These are phyloP conservation scores for Trichoderma erinaceum DNA, from an alignment of 495 filamentous ascomycete genomes.

Conservation along the genomic window DNA sequence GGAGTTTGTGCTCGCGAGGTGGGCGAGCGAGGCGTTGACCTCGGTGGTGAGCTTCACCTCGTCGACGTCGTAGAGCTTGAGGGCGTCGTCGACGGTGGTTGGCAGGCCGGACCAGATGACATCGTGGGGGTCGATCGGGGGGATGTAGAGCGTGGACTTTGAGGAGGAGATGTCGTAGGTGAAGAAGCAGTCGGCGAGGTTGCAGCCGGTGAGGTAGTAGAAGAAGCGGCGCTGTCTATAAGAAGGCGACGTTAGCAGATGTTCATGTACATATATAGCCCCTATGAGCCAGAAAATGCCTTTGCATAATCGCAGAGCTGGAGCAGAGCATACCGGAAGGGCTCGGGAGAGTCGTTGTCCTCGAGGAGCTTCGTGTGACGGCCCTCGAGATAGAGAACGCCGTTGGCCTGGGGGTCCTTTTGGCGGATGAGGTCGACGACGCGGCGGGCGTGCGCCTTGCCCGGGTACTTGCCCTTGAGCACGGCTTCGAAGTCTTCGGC, in stretches of 20 bases:
- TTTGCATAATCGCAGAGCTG: background rate
- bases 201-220: constrained; percentile 89
- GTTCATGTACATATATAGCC: background rate
- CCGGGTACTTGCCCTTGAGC: constrained; percentile 79
- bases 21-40: constrained; percentile 57
- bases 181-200: constrained; percentile 72
- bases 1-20: constrained; percentile 34
- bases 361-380: constrained; percentile 70
- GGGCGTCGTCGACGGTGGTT: constrained; percentile 64
- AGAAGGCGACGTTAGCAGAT: background rate
- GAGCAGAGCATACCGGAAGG: constrained; percentile 57
- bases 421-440: constrained; percentile 70
- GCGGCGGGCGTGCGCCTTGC: constrained; percentile 76
- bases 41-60: constrained; percentile 61
- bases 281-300: background rate
- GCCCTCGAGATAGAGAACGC: constrained; percentile 81
- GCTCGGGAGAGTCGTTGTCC: constrained; percentile 73
- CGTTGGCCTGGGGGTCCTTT: constrained; percentile 51
- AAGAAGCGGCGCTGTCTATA: constrained; percentile 81
- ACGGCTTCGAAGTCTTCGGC: constrained; percentile 31
- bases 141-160: constrained; percentile 84
- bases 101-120: constrained; percentile 98
- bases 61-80: constrained; percentile 76
- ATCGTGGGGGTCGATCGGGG: constrained; percentile 75
- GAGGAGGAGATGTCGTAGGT: constrained; percentile 69